A percentile compares a stretch with the other conserved stretches of the same genome.
Conservation (phyloP, 306 rosid genomes). For the Alnus glutinosa region DNA sequence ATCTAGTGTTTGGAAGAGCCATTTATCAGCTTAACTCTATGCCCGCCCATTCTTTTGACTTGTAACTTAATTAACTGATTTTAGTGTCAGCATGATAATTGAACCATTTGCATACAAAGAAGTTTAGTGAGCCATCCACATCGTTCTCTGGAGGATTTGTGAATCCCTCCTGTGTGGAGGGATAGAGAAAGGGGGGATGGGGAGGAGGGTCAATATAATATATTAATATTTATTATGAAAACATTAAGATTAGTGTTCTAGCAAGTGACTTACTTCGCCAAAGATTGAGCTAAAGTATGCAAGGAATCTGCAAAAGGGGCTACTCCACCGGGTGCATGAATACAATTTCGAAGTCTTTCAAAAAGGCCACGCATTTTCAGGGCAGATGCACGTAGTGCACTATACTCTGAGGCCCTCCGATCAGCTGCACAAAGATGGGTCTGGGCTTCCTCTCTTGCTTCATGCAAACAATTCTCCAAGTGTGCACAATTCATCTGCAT, state of each 20-base stretch:
- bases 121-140: background rate
- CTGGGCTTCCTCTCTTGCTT: slow-evolving; percentile 99
- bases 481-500: slow-evolving; percentile 97
- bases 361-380: slow-evolving; percentile 80
- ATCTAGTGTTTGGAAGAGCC: background rate
- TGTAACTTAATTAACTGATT: background rate
- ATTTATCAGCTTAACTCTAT: background rate
- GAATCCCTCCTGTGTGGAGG: background rate
- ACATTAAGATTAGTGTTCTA: background rate
- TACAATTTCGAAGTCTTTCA: slow-evolving; percentile 76
- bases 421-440: slow-evolving; percentile 96
- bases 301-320: slow-evolving; percentile 73
- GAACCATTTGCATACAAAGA: background rate
- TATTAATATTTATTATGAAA: background rate
- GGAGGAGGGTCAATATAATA: background rate
- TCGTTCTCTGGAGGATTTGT: background rate
- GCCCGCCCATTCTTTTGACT: background rate
- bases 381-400: slow-evolving; percentile 74
- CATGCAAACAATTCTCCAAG: slow-evolving; percentile 93
- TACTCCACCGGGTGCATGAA: slow-evolving; percentile 70
- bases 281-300: slow-evolving; percentile 69
- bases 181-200: background rate
- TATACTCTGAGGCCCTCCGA: slow-evolving; percentile 89
- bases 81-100: background rate
- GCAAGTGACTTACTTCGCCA: slow-evolving; percentile 72